Conservation (phyloP, 2,329 filamentous ascomycete species). For the Lasiodiplodia gonubiensis region DNA sequence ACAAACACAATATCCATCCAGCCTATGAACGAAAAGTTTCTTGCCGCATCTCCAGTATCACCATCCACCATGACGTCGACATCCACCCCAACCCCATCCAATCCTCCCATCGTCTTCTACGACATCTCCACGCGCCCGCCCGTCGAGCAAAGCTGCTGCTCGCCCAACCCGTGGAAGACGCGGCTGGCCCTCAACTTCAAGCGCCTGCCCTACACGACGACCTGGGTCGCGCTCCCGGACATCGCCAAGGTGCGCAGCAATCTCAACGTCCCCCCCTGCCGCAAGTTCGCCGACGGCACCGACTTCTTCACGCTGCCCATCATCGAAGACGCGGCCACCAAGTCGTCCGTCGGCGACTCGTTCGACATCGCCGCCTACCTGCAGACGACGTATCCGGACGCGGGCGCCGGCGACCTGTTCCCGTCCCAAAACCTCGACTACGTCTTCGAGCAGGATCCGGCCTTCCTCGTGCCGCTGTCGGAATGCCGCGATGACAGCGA, state of each 20-base stretch:
- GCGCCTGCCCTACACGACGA: constrained; percentile 52
- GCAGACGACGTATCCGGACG: constrained; percentile 57
- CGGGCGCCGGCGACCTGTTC: constrained; percentile 54
- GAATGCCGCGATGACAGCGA: constrained; percentile 34
- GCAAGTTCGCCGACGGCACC: constrained; percentile 61
- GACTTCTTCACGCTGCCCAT: constrained; percentile 68
- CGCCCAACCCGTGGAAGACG: constrained; percentile 60
- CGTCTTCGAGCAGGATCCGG: constrained; percentile 44
- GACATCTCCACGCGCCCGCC: constrained; percentile 52
- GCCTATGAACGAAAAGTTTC: too few species aligned
- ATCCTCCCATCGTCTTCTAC: constrained; percentile 50
- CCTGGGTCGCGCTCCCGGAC: constrained; percentile 61
- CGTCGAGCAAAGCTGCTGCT: constrained; percentile 46
- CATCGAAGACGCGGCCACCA: constrained; percentile 54
- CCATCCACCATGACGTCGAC: constrained; percentile 10
- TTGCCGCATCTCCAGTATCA: neutral
- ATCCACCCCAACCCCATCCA: constrained; percentile 37
- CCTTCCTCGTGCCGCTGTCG: constrained; percentile 32
- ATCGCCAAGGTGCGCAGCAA: constrained; percentile 55
- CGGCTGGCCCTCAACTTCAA: constrained; percentile 60
- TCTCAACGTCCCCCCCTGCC: constrained; percentile 56
- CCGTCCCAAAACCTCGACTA: constrained; percentile 49
- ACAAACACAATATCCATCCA: neutral
- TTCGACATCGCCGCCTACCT: constrained; percentile 70
- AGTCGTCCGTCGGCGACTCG: constrained; percentile 61